Conservation (phyloP, 345 rosid genomes). For the Salix suchowensis region DNA sequence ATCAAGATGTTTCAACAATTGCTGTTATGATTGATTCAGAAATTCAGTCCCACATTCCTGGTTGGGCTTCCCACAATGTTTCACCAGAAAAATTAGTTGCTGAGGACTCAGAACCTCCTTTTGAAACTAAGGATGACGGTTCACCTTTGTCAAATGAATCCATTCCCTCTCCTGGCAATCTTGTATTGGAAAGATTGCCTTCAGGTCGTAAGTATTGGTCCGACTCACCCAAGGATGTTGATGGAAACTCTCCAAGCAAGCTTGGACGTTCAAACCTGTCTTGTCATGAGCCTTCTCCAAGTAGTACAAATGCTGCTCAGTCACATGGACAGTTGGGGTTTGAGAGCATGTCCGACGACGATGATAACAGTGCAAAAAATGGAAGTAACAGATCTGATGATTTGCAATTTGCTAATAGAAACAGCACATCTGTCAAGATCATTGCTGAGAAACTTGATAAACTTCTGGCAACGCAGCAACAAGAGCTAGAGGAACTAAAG, state of each 20-base stretch:
- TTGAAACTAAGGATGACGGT: constrained; percentile 23
- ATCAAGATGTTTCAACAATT: constrained; percentile 76
- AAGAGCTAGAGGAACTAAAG: constrained; percentile 60
- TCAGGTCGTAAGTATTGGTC: constrained; percentile 91
- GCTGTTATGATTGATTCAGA: constrained; percentile 72
- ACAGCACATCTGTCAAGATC: constrained; percentile 16
- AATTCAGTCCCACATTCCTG: constrained; percentile 64
- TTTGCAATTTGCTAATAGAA: background rate
- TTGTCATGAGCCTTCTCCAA: constrained; percentile 15
- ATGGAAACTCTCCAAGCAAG: constrained; percentile 40
- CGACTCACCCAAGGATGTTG: constrained; percentile 48
- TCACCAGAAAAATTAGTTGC: constrained; percentile 12
- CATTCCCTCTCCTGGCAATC: constrained; percentile 33
- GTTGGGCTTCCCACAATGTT: constrained; percentile 49
- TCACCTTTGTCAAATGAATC: constrained; percentile 19
- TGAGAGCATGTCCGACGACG: constrained; percentile 1
- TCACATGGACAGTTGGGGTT: constrained; percentile 15
- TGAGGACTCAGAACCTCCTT: constrained; percentile 20
- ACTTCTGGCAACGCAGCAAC: constrained; percentile 56
- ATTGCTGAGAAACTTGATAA: constrained; percentile 51
- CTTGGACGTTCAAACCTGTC: constrained; percentile 29
- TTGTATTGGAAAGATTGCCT: constrained; percentile 64
- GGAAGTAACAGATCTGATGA: background rate
- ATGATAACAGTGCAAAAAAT: constrained; percentile 2
- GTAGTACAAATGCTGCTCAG: constrained; percentile 9